Conservation (phyloP, 345 rosid genomes). For the Eucalyptus microcorys region DNA sequence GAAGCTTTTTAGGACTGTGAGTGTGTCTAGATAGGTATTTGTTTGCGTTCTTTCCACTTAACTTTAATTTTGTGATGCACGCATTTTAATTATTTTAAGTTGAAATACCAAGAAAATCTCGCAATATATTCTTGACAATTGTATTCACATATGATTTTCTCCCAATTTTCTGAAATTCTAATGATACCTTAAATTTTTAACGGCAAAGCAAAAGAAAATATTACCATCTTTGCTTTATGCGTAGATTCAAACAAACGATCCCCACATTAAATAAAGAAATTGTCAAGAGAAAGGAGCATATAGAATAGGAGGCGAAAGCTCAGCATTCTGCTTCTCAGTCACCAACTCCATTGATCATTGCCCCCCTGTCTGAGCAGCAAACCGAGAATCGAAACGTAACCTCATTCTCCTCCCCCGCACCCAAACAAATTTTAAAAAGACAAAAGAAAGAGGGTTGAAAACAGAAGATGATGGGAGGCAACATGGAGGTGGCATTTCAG, state of each 20-base stretch:
- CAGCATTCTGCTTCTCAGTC: neutral
- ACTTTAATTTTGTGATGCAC: neutral
- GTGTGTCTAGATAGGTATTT: neutral
- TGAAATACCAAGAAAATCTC: neutral
- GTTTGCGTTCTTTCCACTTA: neutral
- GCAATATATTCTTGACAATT: neutral
- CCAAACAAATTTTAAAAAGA: neutral
- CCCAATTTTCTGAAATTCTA: neutral
- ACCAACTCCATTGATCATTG: neutral
- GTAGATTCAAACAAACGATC: neutral
- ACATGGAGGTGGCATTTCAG: neutral
- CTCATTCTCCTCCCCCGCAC: neutral
- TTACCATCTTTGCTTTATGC: neutral
- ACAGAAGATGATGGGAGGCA: neutral
- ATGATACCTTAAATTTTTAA: neutral
- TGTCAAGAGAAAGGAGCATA: neutral
- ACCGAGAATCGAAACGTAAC: neutral
- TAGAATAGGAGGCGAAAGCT: neutral
- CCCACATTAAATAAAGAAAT: neutral
- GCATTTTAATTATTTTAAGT: neutral
- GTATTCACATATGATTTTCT: neutral
- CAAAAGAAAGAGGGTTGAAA: neutral
- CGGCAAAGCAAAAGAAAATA: neutral
- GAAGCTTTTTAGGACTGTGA: neutral
- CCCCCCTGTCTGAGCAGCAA: neutral